These are phyloP conservation scores for Phaseolus coccineus DNA, from an alignment of 331 rosid species.

Conservation along the genomic window DNA sequence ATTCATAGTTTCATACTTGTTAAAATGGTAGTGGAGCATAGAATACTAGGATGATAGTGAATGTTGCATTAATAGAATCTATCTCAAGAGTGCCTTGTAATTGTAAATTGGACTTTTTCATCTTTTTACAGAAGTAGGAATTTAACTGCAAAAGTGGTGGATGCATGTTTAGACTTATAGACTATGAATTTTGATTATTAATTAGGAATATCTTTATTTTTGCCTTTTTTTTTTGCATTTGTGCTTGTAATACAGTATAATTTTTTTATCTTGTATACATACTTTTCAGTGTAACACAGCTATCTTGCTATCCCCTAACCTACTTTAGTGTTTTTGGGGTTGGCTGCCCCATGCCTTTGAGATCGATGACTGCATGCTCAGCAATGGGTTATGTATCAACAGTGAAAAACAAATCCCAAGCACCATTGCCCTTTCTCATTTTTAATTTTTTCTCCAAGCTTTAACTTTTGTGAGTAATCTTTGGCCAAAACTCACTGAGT, in stretches of 20 bases:
- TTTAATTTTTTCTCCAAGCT: not conserved
- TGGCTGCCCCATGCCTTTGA: not conserved
- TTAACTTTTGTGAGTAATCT: not conserved
- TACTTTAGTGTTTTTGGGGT: not conserved
- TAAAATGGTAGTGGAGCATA: slow-evolving; percentile 4
- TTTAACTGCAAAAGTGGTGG: not conserved
- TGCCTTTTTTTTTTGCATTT: not conserved
- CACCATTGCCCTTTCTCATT: too few relatives aligned
- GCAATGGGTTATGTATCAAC: slow-evolving; percentile 3
- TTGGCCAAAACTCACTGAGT: not conserved
- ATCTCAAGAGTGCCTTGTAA: not conserved
- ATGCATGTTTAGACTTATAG: not conserved
- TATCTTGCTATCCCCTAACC: not conserved
- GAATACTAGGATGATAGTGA: slow-evolving; percentile 19
- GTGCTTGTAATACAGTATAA: not conserved
- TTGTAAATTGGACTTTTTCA: slow-evolving; percentile 26
- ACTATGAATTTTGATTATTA: not conserved
- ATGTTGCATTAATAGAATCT: not conserved
- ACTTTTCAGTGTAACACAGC: not conserved
- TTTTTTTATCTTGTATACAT: not conserved
- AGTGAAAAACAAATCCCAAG: not conserved
- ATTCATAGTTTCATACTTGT: not conserved
- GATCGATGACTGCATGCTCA: not conserved
- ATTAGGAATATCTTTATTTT: not conserved
- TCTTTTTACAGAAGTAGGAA: slow-evolving; percentile 3